These are phyloP conservation scores for Cladosporium sp. DNA, from an alignment of 2,329 filamentous ascomycete species.

Conservation along the genomic window DNA sequence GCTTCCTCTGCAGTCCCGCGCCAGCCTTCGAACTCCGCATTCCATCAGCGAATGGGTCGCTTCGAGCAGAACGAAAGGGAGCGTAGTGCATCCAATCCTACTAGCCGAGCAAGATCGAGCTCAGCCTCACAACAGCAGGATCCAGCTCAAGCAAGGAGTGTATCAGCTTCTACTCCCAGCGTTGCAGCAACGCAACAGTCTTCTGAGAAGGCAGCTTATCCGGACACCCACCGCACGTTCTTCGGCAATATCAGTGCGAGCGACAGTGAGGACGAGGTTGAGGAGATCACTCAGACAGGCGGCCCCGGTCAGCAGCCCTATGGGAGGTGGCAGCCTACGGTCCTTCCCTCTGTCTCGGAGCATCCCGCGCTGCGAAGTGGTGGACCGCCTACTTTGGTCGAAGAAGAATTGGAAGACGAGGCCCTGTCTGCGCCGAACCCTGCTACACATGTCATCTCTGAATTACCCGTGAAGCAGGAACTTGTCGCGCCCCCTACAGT, in stretches of 20 bases:
- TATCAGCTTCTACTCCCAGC: constrained; percentile 40
- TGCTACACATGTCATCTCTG: neutral
- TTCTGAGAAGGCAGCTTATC: constrained; percentile 15
- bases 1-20: constrained; percentile 18
- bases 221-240: constrained; percentile 35
- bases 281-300: constrained; percentile 19
- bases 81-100: constrained; percentile 17
- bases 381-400: constrained; percentile 23
- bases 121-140: constrained; percentile 30
- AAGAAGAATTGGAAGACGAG: constrained; percentile 27
- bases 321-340: constrained; percentile 28
- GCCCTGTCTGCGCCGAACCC: neutral
- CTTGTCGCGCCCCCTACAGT: neutral
- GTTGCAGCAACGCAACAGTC: constrained; percentile 1
- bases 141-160: constrained; percentile 32
- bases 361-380: constrained; percentile 30
- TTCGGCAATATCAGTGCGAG: constrained; percentile 37
- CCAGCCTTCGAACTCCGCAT: constrained; percentile 15
- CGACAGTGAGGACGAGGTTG: constrained; percentile 37
- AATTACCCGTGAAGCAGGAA: neutral
- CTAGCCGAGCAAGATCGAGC: constrained; percentile 26
- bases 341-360: constrained; percentile 32
- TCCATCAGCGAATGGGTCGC: constrained; percentile 23
- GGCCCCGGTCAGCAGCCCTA: constrained; percentile 16
- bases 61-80: constrained; percentile 21